phyloP scores from a whole-genome alignment of 148 eudicot species.

The Vaccinium macrocarpon region DNA sequence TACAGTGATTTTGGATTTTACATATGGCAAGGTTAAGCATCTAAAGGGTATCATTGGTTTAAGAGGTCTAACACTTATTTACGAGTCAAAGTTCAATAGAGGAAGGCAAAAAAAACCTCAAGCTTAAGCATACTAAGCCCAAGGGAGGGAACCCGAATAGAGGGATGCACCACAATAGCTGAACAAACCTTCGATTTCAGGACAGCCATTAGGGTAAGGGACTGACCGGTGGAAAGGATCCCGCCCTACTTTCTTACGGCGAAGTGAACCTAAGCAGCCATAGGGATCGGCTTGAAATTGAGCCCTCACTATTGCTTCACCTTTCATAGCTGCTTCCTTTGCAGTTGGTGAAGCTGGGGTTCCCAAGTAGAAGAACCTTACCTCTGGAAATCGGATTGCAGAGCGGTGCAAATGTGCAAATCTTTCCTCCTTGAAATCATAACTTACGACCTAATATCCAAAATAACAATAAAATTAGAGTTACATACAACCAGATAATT shows the following conservation, averaged over 20 bases:
- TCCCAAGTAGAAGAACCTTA: slow-evolving; percentile 66
- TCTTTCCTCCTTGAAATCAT: slow-evolving; percentile 89
- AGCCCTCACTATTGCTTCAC: slow-evolving; percentile 78
- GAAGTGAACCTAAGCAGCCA: slow-evolving; percentile 76
- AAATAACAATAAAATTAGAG: neutral
- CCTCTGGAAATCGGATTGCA: slow-evolving; percentile 72
- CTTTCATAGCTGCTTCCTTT: slow-evolving; percentile 69
- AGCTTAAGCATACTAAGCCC: slow-evolving; percentile 34
- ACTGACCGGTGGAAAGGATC: slow-evolving; percentile 89
- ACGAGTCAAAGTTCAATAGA: neutral
- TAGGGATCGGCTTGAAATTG: slow-evolving; percentile 88
- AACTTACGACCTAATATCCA: slow-evolving; percentile 70
- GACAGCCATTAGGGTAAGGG: slow-evolving; percentile 92
- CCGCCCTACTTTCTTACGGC: slow-evolving; percentile 67
- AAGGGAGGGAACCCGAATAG: slow-evolving; percentile 74
- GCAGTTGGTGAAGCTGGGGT: slow-evolving; percentile 75
- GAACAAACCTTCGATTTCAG: slow-evolving; percentile 81
- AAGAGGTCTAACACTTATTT: neutral
- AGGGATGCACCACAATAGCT: slow-evolving; percentile 60
- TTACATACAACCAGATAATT: neutral
- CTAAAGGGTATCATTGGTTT: neutral
- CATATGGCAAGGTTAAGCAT: neutral
- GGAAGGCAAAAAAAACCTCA: no score
- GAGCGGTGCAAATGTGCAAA: slow-evolving; percentile 72
- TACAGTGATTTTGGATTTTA: neutral